These are phyloP conservation scores for Colletotrichum tabaci DNA, from an alignment of 2,329 filamentous ascomycete genomes.

Conservation along the genomic window DNA sequence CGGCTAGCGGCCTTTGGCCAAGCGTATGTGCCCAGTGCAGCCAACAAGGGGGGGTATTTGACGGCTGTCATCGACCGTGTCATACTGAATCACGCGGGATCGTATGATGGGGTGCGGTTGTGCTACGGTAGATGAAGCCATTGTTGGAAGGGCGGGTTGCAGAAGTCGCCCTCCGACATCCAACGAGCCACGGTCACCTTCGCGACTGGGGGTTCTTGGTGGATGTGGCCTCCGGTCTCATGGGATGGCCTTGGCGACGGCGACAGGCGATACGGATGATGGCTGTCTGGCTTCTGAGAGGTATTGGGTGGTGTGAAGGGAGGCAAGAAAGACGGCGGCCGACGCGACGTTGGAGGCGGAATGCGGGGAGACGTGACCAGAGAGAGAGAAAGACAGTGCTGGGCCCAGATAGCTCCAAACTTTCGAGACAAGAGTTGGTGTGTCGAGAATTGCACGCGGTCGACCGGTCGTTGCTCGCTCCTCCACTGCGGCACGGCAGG, in stretches of 20 bases:
- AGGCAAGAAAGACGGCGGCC: neutral
- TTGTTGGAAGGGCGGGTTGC: conserved; percentile 20
- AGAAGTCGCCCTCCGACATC: conserved; percentile 25
- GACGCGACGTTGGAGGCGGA: conserved; percentile 25
- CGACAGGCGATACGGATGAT: neutral
- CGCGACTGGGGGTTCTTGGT: neutral
- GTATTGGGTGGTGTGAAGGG: conserved; percentile 13
- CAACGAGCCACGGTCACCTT: neutral
- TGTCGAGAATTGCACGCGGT: neutral
- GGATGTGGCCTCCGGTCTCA: neutral
- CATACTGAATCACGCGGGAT: conserved; percentile 28
- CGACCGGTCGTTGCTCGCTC: conserved; percentile 16
- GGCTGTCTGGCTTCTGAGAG: neutral
- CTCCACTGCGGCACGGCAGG: conserved; percentile 30
- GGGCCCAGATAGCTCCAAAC: conserved; percentile 3
- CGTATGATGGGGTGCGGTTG: conserved; percentile 24
- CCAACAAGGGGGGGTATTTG: neutral
- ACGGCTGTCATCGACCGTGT: conserved; percentile 32
- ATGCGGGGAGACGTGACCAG: conserved; percentile 30
- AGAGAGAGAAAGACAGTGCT: neutral
- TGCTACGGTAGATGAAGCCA: conserved; percentile 18
- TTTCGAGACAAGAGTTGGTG: conserved; percentile 5
- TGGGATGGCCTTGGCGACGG: neutral
- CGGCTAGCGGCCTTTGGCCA: conserved; percentile 32
- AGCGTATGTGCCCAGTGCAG: conserved; percentile 19